phyloP scores from a whole-genome alignment of 2,329 filamentous ascomycete species.

The Colletotrichum horii region DNA sequence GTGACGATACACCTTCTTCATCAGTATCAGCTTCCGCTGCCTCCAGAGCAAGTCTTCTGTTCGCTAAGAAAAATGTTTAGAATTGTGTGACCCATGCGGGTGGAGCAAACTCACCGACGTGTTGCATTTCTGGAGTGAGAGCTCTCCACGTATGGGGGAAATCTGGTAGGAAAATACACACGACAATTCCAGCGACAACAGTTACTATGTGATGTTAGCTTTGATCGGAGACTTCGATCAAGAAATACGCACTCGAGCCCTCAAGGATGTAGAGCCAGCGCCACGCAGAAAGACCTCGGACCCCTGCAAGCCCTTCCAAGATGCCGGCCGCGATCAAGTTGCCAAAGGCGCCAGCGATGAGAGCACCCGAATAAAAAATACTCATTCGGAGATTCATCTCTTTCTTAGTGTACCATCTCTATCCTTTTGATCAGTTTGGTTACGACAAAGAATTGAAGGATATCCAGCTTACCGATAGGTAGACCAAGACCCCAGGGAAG shows the following conservation, averaged over 20 bases:
- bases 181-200: constrained; percentile 27
- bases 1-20: constrained; percentile 49
- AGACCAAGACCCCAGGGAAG: constrained; percentile 51
- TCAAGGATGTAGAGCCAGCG: constrained; percentile 56
- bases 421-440: not conserved
- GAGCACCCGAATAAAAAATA: constrained; percentile 33
- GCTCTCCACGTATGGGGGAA: constrained; percentile 48
- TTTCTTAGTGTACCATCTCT: constrained; percentile 42
- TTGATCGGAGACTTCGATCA: not conserved
- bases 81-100: not conserved
- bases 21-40: constrained; percentile 54
- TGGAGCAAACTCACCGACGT: constrained; percentile 28
- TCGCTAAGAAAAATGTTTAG: not conserved
- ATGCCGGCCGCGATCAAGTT: constrained; percentile 33
- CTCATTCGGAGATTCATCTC: constrained; percentile 51
- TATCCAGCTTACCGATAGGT: constrained; percentile 36
- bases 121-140: constrained; percentile 47
- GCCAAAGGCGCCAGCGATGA: constrained; percentile 35
- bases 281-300: constrained; percentile 52
- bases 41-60: constrained; percentile 46
- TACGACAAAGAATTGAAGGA: not conserved
- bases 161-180: constrained; percentile 31
- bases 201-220: not conserved
- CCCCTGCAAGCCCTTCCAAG: constrained; percentile 46
- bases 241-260: constrained; percentile 29